Evolutionary conservation across 78 protist species (phyloP).

Genomic region (Chrysochromulina tobinii): DNA sequence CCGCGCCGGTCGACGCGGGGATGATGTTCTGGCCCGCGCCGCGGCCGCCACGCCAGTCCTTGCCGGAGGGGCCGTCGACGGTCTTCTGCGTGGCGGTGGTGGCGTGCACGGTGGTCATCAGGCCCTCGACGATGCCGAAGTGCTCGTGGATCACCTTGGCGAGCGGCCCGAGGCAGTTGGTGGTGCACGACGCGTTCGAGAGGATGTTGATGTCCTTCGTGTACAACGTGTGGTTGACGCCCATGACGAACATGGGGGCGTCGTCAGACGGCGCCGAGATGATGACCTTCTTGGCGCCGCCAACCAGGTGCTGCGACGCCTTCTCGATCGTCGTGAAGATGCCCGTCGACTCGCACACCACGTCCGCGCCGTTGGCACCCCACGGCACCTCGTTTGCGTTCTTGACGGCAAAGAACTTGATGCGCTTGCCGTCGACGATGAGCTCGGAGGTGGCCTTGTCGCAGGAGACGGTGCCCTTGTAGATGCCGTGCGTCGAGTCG

Average conservation of each 20-base stretch:
- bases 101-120: constrained; percentile 99
- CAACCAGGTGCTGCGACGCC: constrained; percentile 86
- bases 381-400: constrained; percentile 50
- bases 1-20: constrained; percentile 99
- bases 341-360: constrained; percentile 99
- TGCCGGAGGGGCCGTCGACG: constrained; percentile 94
- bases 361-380: constrained; percentile 67
- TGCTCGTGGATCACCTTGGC: constrained; percentile 89
- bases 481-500: constrained; percentile 96
- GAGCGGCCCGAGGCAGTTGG: constrained; percentile 99
- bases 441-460: constrained; percentile 61
- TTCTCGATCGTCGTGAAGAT: constrained; percentile 85
- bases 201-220: constrained; percentile 62
- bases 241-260: constrained; percentile 98
- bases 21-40: constrained; percentile 94
- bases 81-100: constrained; percentile 98
- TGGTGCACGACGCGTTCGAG: constrained; percentile 99
- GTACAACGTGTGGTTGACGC: constrained; percentile 93
- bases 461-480: constrained; percentile 78
- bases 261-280: constrained; percentile 98
- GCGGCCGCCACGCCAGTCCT: constrained; percentile 98
- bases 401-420: constrained; percentile 58
- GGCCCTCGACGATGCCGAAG: constrained; percentile 94
- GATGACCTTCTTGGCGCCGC: constrained; percentile 78
- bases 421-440: constrained; percentile 82